Evolutionary conservation across 192 early-diverging fungal genomes (phyloP).

Genomic region (Coemansia sp.): DNA sequence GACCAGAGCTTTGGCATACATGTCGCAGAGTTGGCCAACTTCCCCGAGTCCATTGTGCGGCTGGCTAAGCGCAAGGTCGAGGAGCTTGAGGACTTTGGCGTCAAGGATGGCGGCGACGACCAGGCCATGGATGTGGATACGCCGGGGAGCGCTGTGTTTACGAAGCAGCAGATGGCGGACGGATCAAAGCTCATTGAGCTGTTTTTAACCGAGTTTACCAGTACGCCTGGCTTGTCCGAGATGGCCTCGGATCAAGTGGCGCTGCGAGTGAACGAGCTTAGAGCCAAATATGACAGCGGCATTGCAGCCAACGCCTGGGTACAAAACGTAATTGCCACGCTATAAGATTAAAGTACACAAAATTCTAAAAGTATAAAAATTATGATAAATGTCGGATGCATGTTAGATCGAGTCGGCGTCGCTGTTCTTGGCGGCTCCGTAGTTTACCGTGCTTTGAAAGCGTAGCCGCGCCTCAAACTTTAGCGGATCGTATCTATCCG

Average conservation of each 20-base stretch:
- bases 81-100: slow-evolving; percentile 81
- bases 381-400: background rate
- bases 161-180: slow-evolving; percentile 30
- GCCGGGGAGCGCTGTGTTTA: slow-evolving; percentile 43
- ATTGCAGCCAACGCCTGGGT: slow-evolving; percentile 67
- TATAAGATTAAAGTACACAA: slow-evolving; percentile 21
- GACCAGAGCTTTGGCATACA: slow-evolving; percentile 99
- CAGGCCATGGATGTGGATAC: slow-evolving; percentile 13
- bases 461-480: slow-evolving; percentile 21
- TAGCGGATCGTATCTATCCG: slow-evolving; percentile 18
- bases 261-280: slow-evolving; percentile 47
- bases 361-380: background rate
- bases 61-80: slow-evolving; percentile 85
- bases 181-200: slow-evolving; percentile 36
- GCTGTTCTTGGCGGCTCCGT: slow-evolving; percentile 34
- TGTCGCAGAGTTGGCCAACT: slow-evolving; percentile 92
- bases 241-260: slow-evolving; percentile 46
- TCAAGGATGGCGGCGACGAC: background rate
- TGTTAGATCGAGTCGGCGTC: slow-evolving; percentile 11
- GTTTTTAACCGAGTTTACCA: slow-evolving; percentile 59
- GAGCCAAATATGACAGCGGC: slow-evolving; percentile 57
- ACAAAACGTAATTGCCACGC: slow-evolving; percentile 55
- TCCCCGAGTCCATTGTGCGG: slow-evolving; percentile 79
- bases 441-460: slow-evolving; percentile 4
- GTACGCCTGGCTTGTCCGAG: slow-evolving; percentile 30